Evolutionary conservation across 495 filamentous ascomycete genomes (phyloP), one percentile per base, ranked within the genome.

Genomic region (Penicillium atrosanguineum): DNA sequence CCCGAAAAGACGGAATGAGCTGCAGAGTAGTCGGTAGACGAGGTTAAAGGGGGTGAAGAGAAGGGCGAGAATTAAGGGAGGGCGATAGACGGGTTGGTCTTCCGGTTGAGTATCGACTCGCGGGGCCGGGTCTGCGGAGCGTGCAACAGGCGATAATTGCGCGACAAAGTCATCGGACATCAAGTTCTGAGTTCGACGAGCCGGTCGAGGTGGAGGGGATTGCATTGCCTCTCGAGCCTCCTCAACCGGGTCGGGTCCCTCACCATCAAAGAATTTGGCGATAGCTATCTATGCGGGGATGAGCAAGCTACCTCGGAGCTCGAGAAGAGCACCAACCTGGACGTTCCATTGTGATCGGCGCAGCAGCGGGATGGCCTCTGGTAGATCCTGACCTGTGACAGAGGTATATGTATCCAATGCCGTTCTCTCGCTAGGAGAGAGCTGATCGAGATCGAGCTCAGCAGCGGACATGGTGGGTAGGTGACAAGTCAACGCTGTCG

Each of bases 201-300:
- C 69, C 20, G 80, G 68, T 53, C 75, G 73, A 15, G 80, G 77
- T 16, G 83, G 84, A 46, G 82, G 76, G n/a, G 81, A 63, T 40
- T 76, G 64, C 29, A 81, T 57, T 25, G 85, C 79, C 34, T 85
- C 81, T 46, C 85, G 76, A 53, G 89, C 86, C 72, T 90, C 88
- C 57, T 89, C 89, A 6, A 93, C 75, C 6, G 83, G 86, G 64
- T 96, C 89, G 34, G 89, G 82, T 5, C 86, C 83, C 71, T 97
- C 95, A 46, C 95, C 94, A 67, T 97, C 94, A 65, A 97, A 98
- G 82, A 97, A 97, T 63, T 93, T 93, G 45, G 94, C 81, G 46
- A 98, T 89, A 29, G 94, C 94, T 56, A 97, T 95, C 87, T 98
- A 66, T 11, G 18, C 21, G 39, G 50, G 41, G 31, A 48, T 26